Conservation (phyloP, 805 yeast genomes). For the Teunomyces aglyptinius region DNA sequence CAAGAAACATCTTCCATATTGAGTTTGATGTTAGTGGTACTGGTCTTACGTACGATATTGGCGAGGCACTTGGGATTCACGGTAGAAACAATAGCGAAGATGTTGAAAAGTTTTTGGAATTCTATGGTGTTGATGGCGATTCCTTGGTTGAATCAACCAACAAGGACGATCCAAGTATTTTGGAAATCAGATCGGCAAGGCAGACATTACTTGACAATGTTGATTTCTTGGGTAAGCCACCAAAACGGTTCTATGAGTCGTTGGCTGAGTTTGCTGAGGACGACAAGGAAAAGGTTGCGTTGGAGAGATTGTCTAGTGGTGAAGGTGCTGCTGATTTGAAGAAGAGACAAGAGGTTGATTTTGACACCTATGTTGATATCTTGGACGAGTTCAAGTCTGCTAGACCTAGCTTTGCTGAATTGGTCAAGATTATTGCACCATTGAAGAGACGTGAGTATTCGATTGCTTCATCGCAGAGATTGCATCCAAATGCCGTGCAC, state of each 20-base stretch:
- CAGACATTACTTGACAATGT: conserved; percentile 78
- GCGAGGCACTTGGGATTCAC: conserved; percentile 95
- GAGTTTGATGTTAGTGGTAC: conserved; percentile 92
- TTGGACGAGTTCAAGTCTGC: conserved; percentile 78
- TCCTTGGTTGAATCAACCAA: conserved; percentile 69
- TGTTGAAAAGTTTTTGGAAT: conserved; percentile 66
- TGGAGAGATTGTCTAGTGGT: conserved; percentile 65
- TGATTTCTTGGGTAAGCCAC: conserved; percentile 93
- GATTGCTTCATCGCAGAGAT: conserved; percentile 91
- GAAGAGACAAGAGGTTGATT: conserved; percentile 80
- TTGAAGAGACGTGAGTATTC: conserved; percentile 97
- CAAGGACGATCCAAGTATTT: conserved; percentile 53
- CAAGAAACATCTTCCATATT: conserved; percentile 93
- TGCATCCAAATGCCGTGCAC: conserved; percentile 90
- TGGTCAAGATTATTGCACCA: conserved; percentile 74
- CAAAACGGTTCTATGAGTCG: conserved; percentile 87
- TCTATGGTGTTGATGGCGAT: conserved; percentile 70
- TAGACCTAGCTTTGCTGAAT: conserved; percentile 68
- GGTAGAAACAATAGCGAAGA: conserved; percentile 72
- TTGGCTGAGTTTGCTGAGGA: conserved; percentile 72
- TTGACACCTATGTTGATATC: conserved; percentile 76
- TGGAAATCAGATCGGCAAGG: conserved; percentile 78
- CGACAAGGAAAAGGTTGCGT: conserved; percentile 58
- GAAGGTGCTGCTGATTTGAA: conserved; percentile 86
- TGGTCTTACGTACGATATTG: conserved; percentile 86